These are phyloP conservation scores for Biscogniauxia mediterranea DNA, from an alignment of 2,329 filamentous ascomycete genomes.

Conservation along the genomic window DNA sequence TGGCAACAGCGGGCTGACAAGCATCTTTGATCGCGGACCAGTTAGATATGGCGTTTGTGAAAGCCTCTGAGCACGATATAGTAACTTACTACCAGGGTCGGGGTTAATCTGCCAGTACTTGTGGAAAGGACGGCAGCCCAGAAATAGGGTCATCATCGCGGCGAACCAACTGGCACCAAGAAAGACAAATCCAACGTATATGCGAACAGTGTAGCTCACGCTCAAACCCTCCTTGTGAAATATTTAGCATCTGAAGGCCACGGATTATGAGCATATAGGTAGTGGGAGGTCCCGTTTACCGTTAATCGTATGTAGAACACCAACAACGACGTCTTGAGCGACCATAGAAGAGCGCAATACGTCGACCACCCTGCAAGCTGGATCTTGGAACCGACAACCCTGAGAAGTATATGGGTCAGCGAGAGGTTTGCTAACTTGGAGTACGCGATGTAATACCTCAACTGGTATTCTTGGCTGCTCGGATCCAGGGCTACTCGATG, in stretches of 20 bases:
- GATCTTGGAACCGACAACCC: slow-evolving; percentile 50
- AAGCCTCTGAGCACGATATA: background rate
- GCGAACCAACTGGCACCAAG: slow-evolving; percentile 45
- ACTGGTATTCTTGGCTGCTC: slow-evolving; percentile 40
- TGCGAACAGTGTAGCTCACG: slow-evolving; percentile 39
- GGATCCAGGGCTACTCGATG: slow-evolving; percentile 43
- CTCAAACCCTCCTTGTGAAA: slow-evolving; percentile 35
- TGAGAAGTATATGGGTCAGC: slow-evolving; percentile 10
- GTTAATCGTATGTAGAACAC: slow-evolving; percentile 54
- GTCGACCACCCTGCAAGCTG: slow-evolving; percentile 53
- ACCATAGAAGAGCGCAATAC: slow-evolving; percentile 51
- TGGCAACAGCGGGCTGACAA: slow-evolving; percentile 46
- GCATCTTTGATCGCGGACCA: slow-evolving; percentile 32
- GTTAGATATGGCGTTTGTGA: slow-evolving; percentile 8
- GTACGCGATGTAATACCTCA: slow-evolving; percentile 19
- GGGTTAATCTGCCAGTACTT: slow-evolving; percentile 55
- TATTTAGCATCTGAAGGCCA: background rate
- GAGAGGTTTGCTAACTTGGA: background rate
- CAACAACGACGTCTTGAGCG: slow-evolving; percentile 51
- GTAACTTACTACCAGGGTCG: slow-evolving; percentile 46
- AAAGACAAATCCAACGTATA: slow-evolving; percentile 45
- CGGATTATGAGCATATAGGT: background rate
- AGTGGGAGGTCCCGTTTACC: slow-evolving; percentile 16
- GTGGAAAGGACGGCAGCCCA: slow-evolving; percentile 46
- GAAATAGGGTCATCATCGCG: slow-evolving; percentile 44